phyloP scores from a whole-genome alignment of 2,329 filamentous ascomycete genomes.

The Bimuria novae-zelandiae region DNA sequence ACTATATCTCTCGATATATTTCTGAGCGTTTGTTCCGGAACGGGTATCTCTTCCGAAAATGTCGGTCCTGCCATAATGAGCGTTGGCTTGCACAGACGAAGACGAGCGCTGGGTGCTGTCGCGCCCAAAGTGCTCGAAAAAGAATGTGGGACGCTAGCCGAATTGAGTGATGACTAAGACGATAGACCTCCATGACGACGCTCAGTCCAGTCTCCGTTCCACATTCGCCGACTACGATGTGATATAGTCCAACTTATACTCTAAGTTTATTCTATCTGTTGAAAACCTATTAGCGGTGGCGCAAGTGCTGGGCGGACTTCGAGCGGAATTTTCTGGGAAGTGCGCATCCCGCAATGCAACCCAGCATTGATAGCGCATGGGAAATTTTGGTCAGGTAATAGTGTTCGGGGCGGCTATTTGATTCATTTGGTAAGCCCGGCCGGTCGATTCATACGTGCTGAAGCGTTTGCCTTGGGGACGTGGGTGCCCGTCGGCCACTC shows the following conservation, averaged over 20 bases:
- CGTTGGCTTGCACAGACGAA: neutral
- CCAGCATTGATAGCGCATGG: too few relatives aligned
- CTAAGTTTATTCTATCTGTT: too few relatives aligned
- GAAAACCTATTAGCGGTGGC: too few relatives aligned
- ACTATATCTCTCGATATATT: constrained; percentile 25
- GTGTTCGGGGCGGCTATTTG: too few relatives aligned
- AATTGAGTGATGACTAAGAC: constrained; percentile 13
- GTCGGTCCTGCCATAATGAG: constrained; percentile 15
- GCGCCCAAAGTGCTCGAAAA: constrained; percentile 5
- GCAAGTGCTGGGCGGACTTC: too few relatives aligned
- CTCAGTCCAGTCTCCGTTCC: too few relatives aligned
- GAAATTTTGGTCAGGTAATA: too few relatives aligned
- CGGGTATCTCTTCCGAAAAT: constrained; percentile 16
- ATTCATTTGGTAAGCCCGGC: too few relatives aligned
- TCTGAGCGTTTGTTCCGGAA: constrained; percentile 32
- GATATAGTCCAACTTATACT: too few relatives aligned
- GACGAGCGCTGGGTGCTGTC: neutral
- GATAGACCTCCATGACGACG: neutral
- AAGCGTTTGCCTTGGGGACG: neutral
- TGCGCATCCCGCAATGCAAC: too few relatives aligned
- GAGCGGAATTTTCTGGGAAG: too few relatives aligned
- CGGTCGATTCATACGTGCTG: neutral
- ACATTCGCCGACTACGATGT: too few relatives aligned
- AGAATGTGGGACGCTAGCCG: constrained; percentile 12
- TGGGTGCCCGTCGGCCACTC: neutral